phyloP scores from a whole-genome alignment of 495 filamentous ascomycete species.

The Massariosphaeria phaeospora region DNA sequence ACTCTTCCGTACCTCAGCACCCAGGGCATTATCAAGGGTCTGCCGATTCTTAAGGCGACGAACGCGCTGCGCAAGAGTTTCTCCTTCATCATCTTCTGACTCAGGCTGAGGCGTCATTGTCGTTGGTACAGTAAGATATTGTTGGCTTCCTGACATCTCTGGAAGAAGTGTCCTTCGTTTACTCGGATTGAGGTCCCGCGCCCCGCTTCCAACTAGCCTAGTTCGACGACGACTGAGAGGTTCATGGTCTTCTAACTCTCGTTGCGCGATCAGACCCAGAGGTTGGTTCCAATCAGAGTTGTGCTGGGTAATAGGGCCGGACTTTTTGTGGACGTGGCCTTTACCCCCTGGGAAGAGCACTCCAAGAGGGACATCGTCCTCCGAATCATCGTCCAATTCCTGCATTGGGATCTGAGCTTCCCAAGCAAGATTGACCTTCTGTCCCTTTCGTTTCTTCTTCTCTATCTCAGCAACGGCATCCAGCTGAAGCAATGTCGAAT shows the following conservation, averaged over 20 bases:
- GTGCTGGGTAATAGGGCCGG: conserved; percentile 4
- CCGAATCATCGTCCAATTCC: conserved; percentile 47
- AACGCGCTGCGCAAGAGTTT: conserved; percentile 73
- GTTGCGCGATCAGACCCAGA: conserved; percentile 75
- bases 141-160: conserved; percentile 14
- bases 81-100: conserved; percentile 58
- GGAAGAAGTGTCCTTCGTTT: conserved; percentile 32
- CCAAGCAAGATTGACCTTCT: conserved; percentile 84
- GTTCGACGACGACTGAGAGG: conserved; percentile 76
- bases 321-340: conserved; percentile 46
- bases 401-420: conserved; percentile 56
- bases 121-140: conserved; percentile 16
- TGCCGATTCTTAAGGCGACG: conserved; percentile 59
- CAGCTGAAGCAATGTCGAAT: conserved; percentile 82
- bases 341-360: conserved; percentile 65
- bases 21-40: conserved; percentile 40
- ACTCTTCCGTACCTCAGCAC: conserved; percentile 44
- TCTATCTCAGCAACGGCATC: conserved; percentile 88
- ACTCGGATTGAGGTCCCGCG: conserved; percentile 32
- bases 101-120: conserved; percentile 15
- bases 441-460: conserved; percentile 64
- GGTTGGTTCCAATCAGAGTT: conserved; percentile 53
- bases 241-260: conserved; percentile 85
- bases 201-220: conserved; percentile 59
- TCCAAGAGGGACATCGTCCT: conserved; percentile 75